Conservation (phyloP, 345 rosid genomes). For the Heritiera littoralis region DNA sequence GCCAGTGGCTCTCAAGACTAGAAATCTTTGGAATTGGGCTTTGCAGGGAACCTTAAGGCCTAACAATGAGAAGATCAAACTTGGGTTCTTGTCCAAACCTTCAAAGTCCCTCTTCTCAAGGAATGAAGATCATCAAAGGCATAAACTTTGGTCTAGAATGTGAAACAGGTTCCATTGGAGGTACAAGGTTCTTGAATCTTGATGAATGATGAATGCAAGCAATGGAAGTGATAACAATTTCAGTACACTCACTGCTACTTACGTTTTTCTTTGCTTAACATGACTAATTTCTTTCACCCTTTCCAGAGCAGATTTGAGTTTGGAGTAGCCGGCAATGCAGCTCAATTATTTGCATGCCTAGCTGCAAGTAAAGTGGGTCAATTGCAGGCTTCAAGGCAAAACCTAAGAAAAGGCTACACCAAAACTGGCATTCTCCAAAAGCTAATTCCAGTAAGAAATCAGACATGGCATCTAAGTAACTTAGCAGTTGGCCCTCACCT, state of each 20-base stretch:
- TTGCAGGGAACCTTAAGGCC: neutral
- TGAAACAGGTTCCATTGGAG: neutral
- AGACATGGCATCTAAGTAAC: neutral
- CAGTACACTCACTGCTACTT: neutral
- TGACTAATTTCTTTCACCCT: neutral
- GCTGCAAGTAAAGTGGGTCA: neutral
- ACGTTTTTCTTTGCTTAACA: neutral
- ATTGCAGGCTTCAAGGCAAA: neutral
- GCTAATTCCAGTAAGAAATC: neutral
- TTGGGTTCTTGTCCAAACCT: neutral
- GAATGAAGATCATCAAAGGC: neutral
- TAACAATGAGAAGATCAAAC: neutral
- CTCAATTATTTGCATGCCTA: conserved; percentile 2
- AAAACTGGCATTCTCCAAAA: too few species aligned
- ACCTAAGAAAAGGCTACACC: neutral
- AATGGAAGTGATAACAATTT: neutral
- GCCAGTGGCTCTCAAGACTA: neutral
- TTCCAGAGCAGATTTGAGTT: neutral
- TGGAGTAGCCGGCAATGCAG: neutral
- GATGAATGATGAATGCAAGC: neutral
- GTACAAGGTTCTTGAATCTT: neutral
- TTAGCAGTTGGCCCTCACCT: neutral
- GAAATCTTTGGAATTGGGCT: neutral
- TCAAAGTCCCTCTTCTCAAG: neutral
- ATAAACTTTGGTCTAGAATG: neutral